Percentiles rank a stretch among this genome's conserved stretches.
Evolutionary conservation across 495 filamentous ascomycete species (phyloP).

Genomic region (Podospora pseudocomata): DNA sequence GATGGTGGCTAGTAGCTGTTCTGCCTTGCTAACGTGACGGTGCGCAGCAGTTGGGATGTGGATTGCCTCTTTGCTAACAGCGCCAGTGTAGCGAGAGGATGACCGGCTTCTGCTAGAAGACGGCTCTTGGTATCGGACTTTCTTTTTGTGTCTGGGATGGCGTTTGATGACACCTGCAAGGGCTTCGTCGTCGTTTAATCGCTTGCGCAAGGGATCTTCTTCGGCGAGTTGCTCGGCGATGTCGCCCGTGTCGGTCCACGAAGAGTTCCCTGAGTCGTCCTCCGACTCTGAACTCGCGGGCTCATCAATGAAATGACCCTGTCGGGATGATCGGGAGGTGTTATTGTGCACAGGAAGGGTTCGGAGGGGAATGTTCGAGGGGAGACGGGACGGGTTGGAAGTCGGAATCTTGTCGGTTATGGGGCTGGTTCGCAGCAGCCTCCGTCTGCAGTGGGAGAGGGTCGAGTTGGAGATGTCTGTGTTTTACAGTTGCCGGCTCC

Average conservation of each 20-base stretch:
- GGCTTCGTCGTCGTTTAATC: constrained; percentile 57
- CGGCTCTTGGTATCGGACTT: constrained; percentile 45
- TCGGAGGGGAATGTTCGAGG: constrained; percentile 61
- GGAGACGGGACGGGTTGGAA: constrained; percentile 46
- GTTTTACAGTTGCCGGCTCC: constrained; percentile 17
- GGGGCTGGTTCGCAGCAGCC: constrained; percentile 61
- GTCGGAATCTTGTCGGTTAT: constrained; percentile 55
- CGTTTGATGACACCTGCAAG: constrained; percentile 47
- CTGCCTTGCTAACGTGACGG: constrained; percentile 57
- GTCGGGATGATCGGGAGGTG: constrained; percentile 34
- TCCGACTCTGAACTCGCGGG: constrained; percentile 30
- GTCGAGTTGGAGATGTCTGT: neutral
- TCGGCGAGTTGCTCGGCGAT: constrained; percentile 83
- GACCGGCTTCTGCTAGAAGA: constrained; percentile 24
- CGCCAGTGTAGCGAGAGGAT: constrained; percentile 34
- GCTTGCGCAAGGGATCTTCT: constrained; percentile 71
- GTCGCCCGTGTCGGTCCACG: constrained; percentile 92
- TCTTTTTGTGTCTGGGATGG: constrained; percentile 36
- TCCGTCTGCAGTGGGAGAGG: constrained; percentile 38
- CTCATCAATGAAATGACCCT: constrained; percentile 30
- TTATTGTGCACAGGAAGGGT: constrained; percentile 44
- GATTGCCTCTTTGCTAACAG: constrained; percentile 75
- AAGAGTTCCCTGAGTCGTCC: constrained; percentile 50
- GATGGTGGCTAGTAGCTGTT: constrained; percentile 70
- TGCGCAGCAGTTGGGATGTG: constrained; percentile 67